A percentile compares a stretch with the other conserved stretches of the same genome.
phyloP scores from a whole-genome alignment of 208 protist species.

The Jaenimonas drosophilae region DNA sequence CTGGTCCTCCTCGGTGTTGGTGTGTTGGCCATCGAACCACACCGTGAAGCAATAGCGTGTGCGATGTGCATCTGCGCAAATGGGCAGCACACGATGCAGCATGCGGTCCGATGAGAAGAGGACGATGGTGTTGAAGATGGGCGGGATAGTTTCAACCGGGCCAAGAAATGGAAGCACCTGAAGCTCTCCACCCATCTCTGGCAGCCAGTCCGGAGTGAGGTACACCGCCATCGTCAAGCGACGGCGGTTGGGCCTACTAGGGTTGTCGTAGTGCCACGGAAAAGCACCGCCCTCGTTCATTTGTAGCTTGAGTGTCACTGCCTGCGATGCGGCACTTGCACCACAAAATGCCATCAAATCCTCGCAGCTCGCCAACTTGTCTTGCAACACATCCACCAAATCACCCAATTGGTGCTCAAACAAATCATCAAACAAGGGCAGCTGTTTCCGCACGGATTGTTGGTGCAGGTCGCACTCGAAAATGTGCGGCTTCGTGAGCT shows the following conservation, averaged over 20 bases:
- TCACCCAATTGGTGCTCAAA: conserved; percentile 21
- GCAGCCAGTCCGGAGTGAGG: conserved; percentile 24
- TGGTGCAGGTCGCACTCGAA: conserved; percentile 47
- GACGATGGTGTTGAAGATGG: conserved; percentile 22
- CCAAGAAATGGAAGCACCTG: conserved; percentile 31
- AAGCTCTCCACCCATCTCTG: conserved; percentile 24
- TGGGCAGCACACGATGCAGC: conserved; percentile 25
- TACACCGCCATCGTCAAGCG: conserved; percentile 49
- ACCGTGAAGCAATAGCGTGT: conserved; percentile 41
- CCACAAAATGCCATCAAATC: conserved; percentile 15
- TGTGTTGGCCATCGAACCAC: conserved; percentile 31
- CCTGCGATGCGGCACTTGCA: conserved; percentile 4
- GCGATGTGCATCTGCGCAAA: neutral
- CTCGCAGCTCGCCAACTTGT: conserved; percentile 16
- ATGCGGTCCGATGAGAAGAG: conserved; percentile 31
- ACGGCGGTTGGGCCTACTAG: conserved; percentile 27
- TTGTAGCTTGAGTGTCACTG: conserved; percentile 42
- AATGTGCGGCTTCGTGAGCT: conserved; percentile 35
- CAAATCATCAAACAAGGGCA: conserved; percentile 19
- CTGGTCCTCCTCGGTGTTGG: conserved; percentile 32
- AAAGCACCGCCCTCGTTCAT: conserved; percentile 42
- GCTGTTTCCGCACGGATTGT: conserved; percentile 10
- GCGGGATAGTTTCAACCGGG: conserved; percentile 14
- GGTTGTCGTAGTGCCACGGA: conserved; percentile 59
- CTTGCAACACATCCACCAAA: conserved; percentile 22